Evolutionary conservation across 257 asterid species (phyloP), one percentile per base, ranked within the genome.

Genomic region (Nicotiana paniculata): DNA sequence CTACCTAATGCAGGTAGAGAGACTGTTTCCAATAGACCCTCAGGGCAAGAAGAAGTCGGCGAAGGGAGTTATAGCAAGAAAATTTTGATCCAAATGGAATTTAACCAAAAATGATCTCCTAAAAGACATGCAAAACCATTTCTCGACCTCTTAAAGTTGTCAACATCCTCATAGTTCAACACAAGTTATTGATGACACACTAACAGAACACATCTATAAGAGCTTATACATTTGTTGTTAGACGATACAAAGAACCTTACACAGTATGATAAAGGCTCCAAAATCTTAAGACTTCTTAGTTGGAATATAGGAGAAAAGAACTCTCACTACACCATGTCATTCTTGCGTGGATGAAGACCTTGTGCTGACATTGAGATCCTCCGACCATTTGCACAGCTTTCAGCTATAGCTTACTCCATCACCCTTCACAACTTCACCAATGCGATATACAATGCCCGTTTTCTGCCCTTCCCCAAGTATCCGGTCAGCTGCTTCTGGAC

Each of bases 401-500:
- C 67, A 92, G 30, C 79, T 81, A 43, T 88, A 92, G 82, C 87
- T 91, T 55, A 94, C 98, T 70, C 95, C 97, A 11, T 88, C 91
- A 43, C 94, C 93, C 9, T 82, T 89, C 24, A 90, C 82, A 63
- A 94, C 93, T 86, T 94, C 93, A 43, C 97, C 97, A 43, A 94
- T 90, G 75, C 87, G 88, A 85, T 66, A 89, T 5, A 81, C 85
- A 0, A 79, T 43, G 77, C 65, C 79, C 43, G 88, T 35, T 35
- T 63, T 77, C 28, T 77, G 75, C 12, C 77, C 88, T 9, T 91
- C 92, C 80, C 67, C 85, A 0, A 95, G 88, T 57, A 95, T 90
- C 72, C 91, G 81, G 4, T 37, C 85, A 39, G 98, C 97, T 1
- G 93, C 88, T 83, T 89, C 97, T 81, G 89, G 89, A 83, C 89